phyloP scores from a whole-genome alignment of 495 filamentous ascomycete species.

The Arthonia radiata region DNA sequence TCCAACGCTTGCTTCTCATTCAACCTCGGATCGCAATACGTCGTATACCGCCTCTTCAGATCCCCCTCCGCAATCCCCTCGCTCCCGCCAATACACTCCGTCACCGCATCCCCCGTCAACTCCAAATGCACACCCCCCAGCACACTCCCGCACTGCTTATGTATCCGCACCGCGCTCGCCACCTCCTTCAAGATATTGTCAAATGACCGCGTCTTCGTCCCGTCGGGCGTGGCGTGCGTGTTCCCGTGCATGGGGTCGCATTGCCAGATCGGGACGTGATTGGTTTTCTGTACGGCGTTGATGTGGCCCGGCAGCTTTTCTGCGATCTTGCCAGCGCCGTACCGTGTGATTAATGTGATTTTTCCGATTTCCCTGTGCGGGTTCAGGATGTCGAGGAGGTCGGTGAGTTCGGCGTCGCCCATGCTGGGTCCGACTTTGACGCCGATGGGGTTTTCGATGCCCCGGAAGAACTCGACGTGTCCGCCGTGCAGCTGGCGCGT shows the following conservation, averaged over 20 bases:
- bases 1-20: constrained; percentile 97
- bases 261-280: constrained; percentile 76
- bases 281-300: constrained; percentile 51
- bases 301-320: constrained; percentile 59
- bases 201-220: constrained; percentile 78
- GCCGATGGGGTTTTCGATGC: constrained; percentile 82
- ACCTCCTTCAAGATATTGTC: constrained; percentile 67
- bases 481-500: constrained; percentile 79
- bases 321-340: constrained; percentile 52
- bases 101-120: constrained; percentile 84
- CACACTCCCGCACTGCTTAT: constrained; percentile 55
- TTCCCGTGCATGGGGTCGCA: constrained; percentile 98
- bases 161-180: constrained; percentile 51
- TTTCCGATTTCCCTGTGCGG: constrained; percentile 62
- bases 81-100: constrained; percentile 83
- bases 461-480: constrained; percentile 93
- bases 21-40: constrained; percentile 79
- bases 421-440: constrained; percentile 89
- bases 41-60: constrained; percentile 66
- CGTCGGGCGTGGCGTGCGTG: constrained; percentile 33
- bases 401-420: constrained; percentile 40
- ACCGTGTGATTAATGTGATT: constrained; percentile 86
- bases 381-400: constrained; percentile 62
- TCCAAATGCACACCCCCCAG: constrained; percentile 90
- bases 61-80: constrained; percentile 72